Percentiles rank a stretch among this genome's conserved stretches.
Conservation (phyloP, 1,284 basidiomycete genomes). For the Inonotus obliquus region DNA sequence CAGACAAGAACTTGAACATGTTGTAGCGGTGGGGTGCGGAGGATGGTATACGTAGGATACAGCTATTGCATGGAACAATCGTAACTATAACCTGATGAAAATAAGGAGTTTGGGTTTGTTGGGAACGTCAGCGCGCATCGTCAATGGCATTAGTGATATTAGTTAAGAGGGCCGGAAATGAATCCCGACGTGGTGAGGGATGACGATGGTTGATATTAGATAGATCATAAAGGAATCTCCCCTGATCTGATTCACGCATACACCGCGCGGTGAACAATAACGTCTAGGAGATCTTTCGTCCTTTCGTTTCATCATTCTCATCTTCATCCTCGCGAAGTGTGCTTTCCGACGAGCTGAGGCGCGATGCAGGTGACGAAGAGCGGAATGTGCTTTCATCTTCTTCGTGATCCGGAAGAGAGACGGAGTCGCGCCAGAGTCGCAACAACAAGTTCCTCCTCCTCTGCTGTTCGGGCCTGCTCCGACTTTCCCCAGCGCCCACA, state of each 20-base stretch:
- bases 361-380: background rate
- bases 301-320: background rate
- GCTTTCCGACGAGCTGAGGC: background rate
- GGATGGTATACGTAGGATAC: background rate
- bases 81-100: background rate
- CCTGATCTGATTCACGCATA: too few relatives aligned
- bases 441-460: background rate
- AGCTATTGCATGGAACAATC: background rate
- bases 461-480: background rate
- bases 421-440: background rate
- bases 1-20: background rate
- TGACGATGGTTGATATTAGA: too few relatives aligned
- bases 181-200: too few relatives aligned
- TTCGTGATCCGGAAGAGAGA: background rate
- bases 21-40: background rate
- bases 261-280: background rate
- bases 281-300: background rate
- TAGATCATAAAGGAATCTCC: too few relatives aligned
- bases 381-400: background rate
- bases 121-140: background rate
- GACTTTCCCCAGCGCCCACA: background rate
- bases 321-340: background rate
- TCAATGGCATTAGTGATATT: too few relatives aligned
- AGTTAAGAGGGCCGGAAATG: too few relatives aligned
- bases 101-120: background rate